Percentiles rank a stretch among this genome's conserved stretches.
phyloP scores from a whole-genome alignment of 1,139 yeast species.

The Zygoascus meyerae region DNA sequence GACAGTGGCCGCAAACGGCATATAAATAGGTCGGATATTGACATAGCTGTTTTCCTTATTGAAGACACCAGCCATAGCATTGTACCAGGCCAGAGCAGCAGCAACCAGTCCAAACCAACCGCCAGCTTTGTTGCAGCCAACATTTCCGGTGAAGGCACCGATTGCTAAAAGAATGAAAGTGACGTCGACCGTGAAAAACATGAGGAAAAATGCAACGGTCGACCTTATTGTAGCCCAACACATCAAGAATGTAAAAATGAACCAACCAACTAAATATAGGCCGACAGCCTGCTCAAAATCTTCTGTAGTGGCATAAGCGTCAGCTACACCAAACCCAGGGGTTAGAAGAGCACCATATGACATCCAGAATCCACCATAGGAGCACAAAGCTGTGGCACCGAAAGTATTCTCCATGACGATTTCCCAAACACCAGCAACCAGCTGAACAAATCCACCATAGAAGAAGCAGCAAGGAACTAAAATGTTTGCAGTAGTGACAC shows the following conservation, averaged over 20 bases:
- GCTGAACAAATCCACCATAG: slow-evolving; percentile 80
- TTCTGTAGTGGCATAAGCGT: slow-evolving; percentile 42
- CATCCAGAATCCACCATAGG: slow-evolving; percentile 89
- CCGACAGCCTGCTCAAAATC: slow-evolving; percentile 58
- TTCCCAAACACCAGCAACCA: slow-evolving; percentile 73
- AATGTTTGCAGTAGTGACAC: slow-evolving; percentile 46
- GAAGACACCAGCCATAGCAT: slow-evolving; percentile 85
- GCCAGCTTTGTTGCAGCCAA: slow-evolving; percentile 54
- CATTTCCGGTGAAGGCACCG: slow-evolving; percentile 46
- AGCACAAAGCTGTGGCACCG: slow-evolving; percentile 70
- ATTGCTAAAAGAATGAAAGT: slow-evolving; percentile 65
- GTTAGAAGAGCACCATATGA: slow-evolving; percentile 66
- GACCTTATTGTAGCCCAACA: slow-evolving; percentile 68
- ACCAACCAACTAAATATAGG: slow-evolving; percentile 71
- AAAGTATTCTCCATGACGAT: slow-evolving; percentile 69
- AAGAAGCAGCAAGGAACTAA: slow-evolving; percentile 73
- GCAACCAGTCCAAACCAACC: slow-evolving; percentile 76
- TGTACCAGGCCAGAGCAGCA: slow-evolving; percentile 80
- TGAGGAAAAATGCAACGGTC: slow-evolving; percentile 65
- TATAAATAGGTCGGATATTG: slow-evolving; percentile 43
- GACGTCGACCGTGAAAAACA: slow-evolving; percentile 58
- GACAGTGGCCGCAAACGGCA: slow-evolving; percentile 30
- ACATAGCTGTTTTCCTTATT: slow-evolving; percentile 63
- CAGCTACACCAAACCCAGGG: slow-evolving; percentile 64
- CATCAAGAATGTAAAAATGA: slow-evolving; percentile 66